These are phyloP conservation scores for Pichia sp. DNA, from an alignment of 1,139 yeast species.

Conservation along the genomic window DNA sequence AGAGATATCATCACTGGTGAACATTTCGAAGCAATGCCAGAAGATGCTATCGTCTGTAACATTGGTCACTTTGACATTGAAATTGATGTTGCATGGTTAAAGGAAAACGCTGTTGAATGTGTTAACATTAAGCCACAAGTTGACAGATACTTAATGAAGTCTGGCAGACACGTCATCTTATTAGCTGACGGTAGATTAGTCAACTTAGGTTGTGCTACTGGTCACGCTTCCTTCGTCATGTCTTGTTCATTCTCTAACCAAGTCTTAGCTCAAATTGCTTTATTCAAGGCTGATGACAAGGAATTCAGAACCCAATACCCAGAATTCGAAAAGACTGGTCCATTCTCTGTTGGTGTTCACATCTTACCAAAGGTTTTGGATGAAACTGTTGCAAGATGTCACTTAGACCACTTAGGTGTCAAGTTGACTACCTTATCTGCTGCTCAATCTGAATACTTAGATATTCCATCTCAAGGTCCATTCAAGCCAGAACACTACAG, in stretches of 20 bases:
- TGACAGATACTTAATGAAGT: constrained; percentile 88
- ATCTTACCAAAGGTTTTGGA: constrained; percentile 97
- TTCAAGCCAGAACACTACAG: constrained; percentile 98
- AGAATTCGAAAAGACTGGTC: constrained; percentile 91
- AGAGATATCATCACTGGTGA: constrained; percentile 92
- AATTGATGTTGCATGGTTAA: constrained; percentile 98
- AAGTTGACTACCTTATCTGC: constrained; percentile 69
- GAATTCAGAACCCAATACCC: constrained; percentile 75
- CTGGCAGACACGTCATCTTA: constrained; percentile 91
- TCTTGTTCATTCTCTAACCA: constrained; percentile 99
- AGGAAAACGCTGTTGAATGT: constrained; percentile 81
- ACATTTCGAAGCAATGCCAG: constrained; percentile 92
- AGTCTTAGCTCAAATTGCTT: constrained; percentile 98
- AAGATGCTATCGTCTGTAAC: constrained; percentile 99
- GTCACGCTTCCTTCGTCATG: constrained; percentile 99
- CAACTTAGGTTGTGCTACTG: constrained; percentile 99
- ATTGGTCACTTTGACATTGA: constrained; percentile 99
- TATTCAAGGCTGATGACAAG: constrained; percentile 82
- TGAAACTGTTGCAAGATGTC: constrained; percentile 98
- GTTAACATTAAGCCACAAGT: constrained; percentile 99
- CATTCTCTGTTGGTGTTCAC: constrained; percentile 90
- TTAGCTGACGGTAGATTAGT: constrained; percentile 99
- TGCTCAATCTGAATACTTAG: constrained; percentile 93
- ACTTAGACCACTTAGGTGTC: constrained; percentile 92
- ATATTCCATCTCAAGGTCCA: constrained; percentile 92